Evolutionary conservation across 2,329 filamentous ascomycete species (phyloP), one percentile per base, ranked within the genome.

Genomic region (Drechslera avenae): DNA sequence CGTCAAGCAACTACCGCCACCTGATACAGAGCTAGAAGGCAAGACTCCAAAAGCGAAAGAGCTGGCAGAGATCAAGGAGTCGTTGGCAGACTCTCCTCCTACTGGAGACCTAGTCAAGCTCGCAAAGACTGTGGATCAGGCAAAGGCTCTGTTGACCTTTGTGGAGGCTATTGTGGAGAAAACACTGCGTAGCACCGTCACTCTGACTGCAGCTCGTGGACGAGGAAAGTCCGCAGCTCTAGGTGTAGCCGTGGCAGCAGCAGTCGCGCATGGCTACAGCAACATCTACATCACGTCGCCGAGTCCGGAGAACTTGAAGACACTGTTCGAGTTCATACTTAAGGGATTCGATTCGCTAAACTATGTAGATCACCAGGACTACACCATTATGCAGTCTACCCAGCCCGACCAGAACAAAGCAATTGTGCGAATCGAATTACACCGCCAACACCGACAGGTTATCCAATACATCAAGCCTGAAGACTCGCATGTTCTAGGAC

Each of bases 331-430:
- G 67, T 99, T 99, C 67, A 85, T 99, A 14, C 97, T 99, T 81
- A 97, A 97, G 74, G 94, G 92, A 0, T 99, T 99, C 66, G 94
- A 99, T 72, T 90, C 92, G 9, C 81, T 99, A 21, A 90, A 88
- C 26, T 99, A 99, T 68, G 85, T 91, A 58, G 94, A 99, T 64
- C 94, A 99, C 70, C 86, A 91, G 63, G 94, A 99, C 71, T 99
- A 99, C 76, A 95, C 91, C 46, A 97, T 99, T 62, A 91, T 97
- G 50, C 94, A 99, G 70, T 97, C 92, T 1, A 97, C 93, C 3
- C 97, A 99, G 73, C 93, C 94, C 0, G 93, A 97, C 62, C 97
- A 97, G 79, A 97, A 97, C 81, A 99, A 99, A 78, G 94, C 94
- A 3, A 96, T 99, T 68, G 94, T 99, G 16, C 83, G 94, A 44